Percentiles rank a stretch among this genome's conserved stretches.
Conservation (phyloP, 2,329 filamentous ascomycete species). For the Claviceps arundinis region DNA sequence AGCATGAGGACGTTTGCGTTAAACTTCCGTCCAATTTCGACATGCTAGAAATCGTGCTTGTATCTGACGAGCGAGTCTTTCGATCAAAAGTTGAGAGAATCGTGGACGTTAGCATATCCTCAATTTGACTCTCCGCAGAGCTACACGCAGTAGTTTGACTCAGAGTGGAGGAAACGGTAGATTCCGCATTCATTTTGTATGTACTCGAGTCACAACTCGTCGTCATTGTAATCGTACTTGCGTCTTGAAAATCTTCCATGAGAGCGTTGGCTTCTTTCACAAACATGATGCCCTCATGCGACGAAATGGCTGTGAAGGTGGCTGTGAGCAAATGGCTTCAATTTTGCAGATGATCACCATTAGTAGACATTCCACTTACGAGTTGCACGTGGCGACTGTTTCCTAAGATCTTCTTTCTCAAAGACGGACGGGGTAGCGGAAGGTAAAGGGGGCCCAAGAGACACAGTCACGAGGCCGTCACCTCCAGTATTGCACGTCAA, state of each 20-base stretch:
- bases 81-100: background rate
- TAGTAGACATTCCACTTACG: background rate
- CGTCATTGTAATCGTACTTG: background rate
- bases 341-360: background rate
- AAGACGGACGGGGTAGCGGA: slow-evolving; percentile 6
- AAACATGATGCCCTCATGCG: background rate
- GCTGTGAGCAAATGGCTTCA: background rate
- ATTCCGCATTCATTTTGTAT: background rate
- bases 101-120: background rate
- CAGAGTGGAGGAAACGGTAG: background rate
- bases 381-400: background rate
- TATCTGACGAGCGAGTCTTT: background rate
- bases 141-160: background rate
- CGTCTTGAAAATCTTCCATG: background rate
- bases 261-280: background rate
- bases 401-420: background rate
- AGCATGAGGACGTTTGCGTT: background rate
- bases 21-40: background rate
- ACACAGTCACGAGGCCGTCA: slow-evolving; percentile 20
- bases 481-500: slow-evolving; percentile 17
- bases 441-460: slow-evolving; percentile 9
- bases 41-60: background rate
- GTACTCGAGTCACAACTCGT: background rate
- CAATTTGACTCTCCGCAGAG: background rate
- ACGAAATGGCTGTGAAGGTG: background rate